These are phyloP conservation scores for Austropuccinia psidii DNA, from an alignment of 1,284 basidiomycete species.

Conservation along the genomic window DNA sequence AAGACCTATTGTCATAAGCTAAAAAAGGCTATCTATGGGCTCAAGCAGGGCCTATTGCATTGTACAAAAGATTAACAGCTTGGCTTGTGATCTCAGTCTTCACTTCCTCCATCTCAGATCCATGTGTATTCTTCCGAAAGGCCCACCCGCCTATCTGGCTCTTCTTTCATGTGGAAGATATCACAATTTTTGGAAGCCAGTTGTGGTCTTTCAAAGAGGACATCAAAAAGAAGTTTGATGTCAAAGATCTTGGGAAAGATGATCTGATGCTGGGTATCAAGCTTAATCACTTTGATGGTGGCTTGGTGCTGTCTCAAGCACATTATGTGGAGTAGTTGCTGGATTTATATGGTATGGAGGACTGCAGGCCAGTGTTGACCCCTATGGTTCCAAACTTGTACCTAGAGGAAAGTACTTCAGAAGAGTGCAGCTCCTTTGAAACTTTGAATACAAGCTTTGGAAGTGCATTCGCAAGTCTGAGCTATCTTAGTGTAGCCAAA, in stretches of 20 bases:
- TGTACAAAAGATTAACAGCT: not conserved
- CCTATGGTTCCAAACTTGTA: not conserved
- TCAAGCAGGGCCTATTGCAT: too few species aligned
- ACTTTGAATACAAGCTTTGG: too few species aligned
- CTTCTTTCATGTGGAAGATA: not conserved
- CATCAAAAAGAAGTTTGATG: too few species aligned
- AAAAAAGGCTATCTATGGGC: not conserved
- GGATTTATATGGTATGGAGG: not conserved
- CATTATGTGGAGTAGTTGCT: not conserved
- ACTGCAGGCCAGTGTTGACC: not conserved
- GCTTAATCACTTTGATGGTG: not conserved
- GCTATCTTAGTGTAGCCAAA: not conserved
- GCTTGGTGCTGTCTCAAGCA: not conserved
- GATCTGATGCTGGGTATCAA: not conserved
- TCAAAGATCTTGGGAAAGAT: not conserved
- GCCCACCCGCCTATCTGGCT: not conserved
- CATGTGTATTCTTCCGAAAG: not conserved
- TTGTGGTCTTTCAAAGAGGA: not conserved
- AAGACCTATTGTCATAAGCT: not conserved
- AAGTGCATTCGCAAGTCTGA: not conserved
- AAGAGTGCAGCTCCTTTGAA: too few species aligned
- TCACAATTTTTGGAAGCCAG: not conserved
- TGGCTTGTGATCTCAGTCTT: not conserved
- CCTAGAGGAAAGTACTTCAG: too few species aligned
- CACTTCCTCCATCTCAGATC: not conserved